Evolutionary conservation across 768 basidiomycete genomes (phyloP).

Genomic region (Lactifluus echinatus): DNA sequence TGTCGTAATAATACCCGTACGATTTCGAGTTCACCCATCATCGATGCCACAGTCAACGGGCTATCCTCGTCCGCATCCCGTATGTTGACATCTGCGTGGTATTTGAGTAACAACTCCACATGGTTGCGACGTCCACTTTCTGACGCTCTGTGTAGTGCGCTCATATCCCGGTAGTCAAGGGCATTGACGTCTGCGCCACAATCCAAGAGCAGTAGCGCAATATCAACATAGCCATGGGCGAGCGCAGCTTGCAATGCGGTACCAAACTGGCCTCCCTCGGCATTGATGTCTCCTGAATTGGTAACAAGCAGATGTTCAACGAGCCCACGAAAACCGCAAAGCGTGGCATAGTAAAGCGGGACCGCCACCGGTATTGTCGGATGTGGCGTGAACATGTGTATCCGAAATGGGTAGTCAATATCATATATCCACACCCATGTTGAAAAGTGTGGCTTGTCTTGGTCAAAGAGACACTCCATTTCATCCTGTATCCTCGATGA

Average conservation of each 20-base stretch:
- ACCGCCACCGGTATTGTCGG: neutral
- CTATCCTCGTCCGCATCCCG: neutral
- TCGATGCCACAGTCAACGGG: neutral
- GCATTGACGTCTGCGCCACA: neutral
- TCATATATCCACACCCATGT: neutral
- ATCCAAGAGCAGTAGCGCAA: neutral
- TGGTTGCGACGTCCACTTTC: neutral
- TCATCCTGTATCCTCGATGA: neutral
- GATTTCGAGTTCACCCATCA: neutral
- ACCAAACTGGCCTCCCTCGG: neutral
- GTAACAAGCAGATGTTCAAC: neutral
- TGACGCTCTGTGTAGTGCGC: neutral
- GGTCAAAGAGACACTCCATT: neutral
- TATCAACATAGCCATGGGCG: neutral
- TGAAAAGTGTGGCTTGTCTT: neutral
- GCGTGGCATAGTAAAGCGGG: neutral
- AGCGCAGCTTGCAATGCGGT: neutral
- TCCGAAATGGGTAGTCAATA: neutral
- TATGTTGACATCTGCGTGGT: neutral
- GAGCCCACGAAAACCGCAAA: neutral
- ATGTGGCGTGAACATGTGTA: neutral
- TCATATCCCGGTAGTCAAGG: neutral
- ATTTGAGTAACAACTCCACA: neutral
- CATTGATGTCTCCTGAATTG: neutral
- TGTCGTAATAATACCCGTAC: neutral